Conservation (phyloP, 306 rosid species). For the Malus domestica region ASM211411v1 NC_041795.1:18188001-18188500, state of each 20-base stretch:
- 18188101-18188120: conserved; percentile 33
- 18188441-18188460: no score
- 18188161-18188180: conserved; percentile 52
- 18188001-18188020: background rate
- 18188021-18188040: background rate
- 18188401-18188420: conserved; percentile 5
- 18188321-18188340: conserved; percentile 45
- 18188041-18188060: background rate
- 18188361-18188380: conserved; percentile 54
- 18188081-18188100: background rate
- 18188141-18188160: conserved; percentile 47
- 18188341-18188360: conserved; percentile 51
- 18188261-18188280: background rate
- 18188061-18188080: background rate
- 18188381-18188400: conserved; percentile 62
- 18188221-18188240: no score
- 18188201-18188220: conserved; percentile 66
- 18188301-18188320: conserved; percentile 19
- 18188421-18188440: background rate
- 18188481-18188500: no score
- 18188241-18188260: conserved; percentile 76
- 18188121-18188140: conserved; percentile 27
- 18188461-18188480: no score
- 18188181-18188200: conserved; percentile 57
- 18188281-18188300: background rate